These are phyloP conservation scores for Prototheca wickerhamii DNA, from an alignment of 163 green algal genomes.

Conservation along the genomic window DNA sequence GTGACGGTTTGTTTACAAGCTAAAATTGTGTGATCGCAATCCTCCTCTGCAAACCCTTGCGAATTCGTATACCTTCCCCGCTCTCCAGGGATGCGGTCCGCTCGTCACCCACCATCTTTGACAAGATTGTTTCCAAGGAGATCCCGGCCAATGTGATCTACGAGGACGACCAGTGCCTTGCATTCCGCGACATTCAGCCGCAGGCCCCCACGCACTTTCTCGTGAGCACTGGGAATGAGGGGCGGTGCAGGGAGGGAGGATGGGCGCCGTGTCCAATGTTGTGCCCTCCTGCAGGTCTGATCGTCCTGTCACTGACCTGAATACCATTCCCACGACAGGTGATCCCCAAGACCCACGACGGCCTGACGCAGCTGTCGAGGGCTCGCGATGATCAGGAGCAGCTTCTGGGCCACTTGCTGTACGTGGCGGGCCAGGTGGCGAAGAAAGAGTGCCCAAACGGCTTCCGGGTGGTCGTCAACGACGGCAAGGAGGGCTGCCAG, in stretches of 20 bases:
- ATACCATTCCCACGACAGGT: conserved; percentile 26
- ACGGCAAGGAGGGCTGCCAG: conserved; percentile 76
- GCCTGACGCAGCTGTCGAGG: conserved; percentile 76
- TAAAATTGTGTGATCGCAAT: neutral
- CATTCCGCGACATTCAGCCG: conserved; percentile 89
- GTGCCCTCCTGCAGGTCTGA: conserved; percentile 21
- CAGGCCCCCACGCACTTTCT: conserved; percentile 87
- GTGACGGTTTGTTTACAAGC: neutral
- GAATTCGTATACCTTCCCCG: neutral
- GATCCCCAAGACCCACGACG: conserved; percentile 78
- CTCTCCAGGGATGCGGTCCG: conserved; percentile 34
- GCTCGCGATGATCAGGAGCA: conserved; percentile 63
- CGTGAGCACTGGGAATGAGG: conserved; percentile 20
- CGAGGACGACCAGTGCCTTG: conserved; percentile 84
- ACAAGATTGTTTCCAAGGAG: conserved; percentile 94
- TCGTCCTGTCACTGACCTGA: neutral
- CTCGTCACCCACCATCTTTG: conserved; percentile 88
- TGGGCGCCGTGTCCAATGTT: neutral
- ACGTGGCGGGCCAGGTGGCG: conserved; percentile 66
- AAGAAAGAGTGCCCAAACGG: conserved; percentile 60
- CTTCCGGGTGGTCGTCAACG: conserved; percentile 87
- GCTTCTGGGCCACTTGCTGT: conserved; percentile 84
- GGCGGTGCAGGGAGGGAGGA: neutral
- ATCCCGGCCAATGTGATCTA: conserved; percentile 87
- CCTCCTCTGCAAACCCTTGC: neutral